phyloP scores from a whole-genome alignment of 257 asterid species.

The Solanum dulcamara region DNA sequence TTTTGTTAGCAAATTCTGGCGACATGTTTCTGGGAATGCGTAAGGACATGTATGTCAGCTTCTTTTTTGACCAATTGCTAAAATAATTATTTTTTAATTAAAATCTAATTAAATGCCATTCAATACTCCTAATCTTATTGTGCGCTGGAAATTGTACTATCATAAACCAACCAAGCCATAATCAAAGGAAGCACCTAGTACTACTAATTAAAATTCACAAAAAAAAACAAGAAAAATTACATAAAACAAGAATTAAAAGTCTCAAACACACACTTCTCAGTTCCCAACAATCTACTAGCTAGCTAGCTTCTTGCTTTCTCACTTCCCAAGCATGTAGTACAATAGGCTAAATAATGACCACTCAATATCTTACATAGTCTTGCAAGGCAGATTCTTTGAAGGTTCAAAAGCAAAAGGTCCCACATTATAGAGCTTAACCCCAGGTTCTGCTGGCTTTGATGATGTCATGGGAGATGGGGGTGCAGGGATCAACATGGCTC shows the following conservation, averaged over 20 bases:
- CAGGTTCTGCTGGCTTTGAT: background rate
- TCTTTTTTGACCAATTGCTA: background rate
- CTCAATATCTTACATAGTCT: background rate
- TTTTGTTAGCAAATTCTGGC: background rate
- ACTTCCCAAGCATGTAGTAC: background rate
- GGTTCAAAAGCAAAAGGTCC: constrained; percentile 75
- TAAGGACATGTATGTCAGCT: background rate
- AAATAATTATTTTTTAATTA: background rate
- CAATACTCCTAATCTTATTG: background rate
- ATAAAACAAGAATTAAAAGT: background rate
- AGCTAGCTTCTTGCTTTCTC: background rate
- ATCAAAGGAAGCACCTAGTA: background rate
- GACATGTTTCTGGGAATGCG: background rate
- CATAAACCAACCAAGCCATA: background rate
- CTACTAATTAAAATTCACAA: background rate
- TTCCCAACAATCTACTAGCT: background rate
- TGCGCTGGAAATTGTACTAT: background rate
- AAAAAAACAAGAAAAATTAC: background rate
- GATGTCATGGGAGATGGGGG: background rate
- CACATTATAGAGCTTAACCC: constrained; percentile 34
- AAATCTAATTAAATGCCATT: background rate
- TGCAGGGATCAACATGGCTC: constrained; percentile 27
- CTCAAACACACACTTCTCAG: background rate
- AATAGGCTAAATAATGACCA: background rate
- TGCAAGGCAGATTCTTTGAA: constrained; percentile 34